These are phyloP conservation scores for Cystoisospora suis DNA, from an alignment of 169 alveolate genomes.

Conservation along the genomic window DNA sequence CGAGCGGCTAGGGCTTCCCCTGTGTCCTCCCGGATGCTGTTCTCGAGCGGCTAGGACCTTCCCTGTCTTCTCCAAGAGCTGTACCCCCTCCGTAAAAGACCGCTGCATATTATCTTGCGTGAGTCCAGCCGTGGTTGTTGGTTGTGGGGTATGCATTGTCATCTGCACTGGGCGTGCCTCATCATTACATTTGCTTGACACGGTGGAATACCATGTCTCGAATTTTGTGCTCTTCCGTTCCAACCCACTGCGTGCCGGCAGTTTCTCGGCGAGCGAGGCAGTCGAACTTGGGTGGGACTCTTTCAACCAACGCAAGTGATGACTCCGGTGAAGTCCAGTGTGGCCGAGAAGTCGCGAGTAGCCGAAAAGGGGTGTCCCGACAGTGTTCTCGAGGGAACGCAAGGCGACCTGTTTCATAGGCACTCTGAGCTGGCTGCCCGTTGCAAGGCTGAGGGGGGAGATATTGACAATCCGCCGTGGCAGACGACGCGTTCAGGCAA, in stretches of 20 bases:
- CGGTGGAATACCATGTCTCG: no score
- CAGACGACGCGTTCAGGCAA: not conserved
- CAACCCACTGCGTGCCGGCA: not conserved
- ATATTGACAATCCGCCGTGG: not conserved
- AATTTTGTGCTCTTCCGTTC: no score
- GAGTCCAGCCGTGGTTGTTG: not conserved
- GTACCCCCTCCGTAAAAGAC: not conserved
- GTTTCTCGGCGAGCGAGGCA: not conserved
- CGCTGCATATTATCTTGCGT: not conserved
- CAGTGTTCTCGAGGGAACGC: not conserved
- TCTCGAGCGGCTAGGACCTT: no score
- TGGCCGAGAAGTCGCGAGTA: not conserved
- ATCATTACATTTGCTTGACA: no score
- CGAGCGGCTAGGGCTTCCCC: no score
- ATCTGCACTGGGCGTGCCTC: no score
- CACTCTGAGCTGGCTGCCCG: not conserved
- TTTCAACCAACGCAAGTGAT: not conserved
- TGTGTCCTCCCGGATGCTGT: no score
- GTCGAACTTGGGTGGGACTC: slow-evolving; percentile 15
- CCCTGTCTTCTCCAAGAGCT: not conserved
- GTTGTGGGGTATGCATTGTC: no score
- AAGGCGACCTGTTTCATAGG: not conserved
- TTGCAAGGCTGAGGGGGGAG: not conserved
- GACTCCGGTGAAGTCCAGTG: not conserved
- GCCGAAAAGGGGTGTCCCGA: not conserved